These are phyloP conservation scores for Ophiostoma angusticollis DNA, from an alignment of 2,329 filamentous ascomycete genomes.

Conservation along the genomic window DNA sequence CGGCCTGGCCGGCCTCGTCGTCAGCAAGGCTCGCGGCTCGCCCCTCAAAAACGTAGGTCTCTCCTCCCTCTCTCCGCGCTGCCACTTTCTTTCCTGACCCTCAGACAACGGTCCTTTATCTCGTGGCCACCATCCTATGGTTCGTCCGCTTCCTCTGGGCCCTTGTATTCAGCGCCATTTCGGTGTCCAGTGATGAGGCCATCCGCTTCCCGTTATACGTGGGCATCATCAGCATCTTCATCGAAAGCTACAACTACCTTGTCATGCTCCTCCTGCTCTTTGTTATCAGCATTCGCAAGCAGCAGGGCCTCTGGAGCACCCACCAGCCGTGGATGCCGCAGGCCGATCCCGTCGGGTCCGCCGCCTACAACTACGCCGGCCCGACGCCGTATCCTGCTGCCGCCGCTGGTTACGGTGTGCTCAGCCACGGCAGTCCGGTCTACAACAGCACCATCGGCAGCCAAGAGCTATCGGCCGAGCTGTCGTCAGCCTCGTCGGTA, in stretches of 20 bases:
- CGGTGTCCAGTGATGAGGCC: neutral
- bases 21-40: neutral
- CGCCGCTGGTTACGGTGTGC: too few relatives aligned
- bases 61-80: neutral
- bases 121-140: slow-evolving; percentile 22
- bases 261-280: slow-evolving; percentile 16
- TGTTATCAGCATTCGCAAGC: slow-evolving; percentile 14
- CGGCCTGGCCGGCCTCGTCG: neutral
- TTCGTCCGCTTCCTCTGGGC: slow-evolving; percentile 16
- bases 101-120: slow-evolving; percentile 20
- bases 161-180: slow-evolving; percentile 11
- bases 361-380: neutral
- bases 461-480: too few relatives aligned
- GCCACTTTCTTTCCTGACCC: neutral
- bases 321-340: slow-evolving; percentile 11
- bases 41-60: neutral
- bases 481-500: too few relatives aligned
- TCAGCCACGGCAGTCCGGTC: neutral
- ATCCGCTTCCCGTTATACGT: neutral
- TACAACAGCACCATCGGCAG: too few relatives aligned
- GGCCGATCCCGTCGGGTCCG: neutral
- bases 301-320: slow-evolving; percentile 17
- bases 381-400: neutral
- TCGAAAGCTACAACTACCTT: slow-evolving; percentile 14
- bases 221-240: slow-evolving; percentile 11